A percentile compares a stretch with the other conserved stretches of the same genome.
phyloP scores from a whole-genome alignment of 257 asterid species.

The Craterostigma plantagineum region DNA sequence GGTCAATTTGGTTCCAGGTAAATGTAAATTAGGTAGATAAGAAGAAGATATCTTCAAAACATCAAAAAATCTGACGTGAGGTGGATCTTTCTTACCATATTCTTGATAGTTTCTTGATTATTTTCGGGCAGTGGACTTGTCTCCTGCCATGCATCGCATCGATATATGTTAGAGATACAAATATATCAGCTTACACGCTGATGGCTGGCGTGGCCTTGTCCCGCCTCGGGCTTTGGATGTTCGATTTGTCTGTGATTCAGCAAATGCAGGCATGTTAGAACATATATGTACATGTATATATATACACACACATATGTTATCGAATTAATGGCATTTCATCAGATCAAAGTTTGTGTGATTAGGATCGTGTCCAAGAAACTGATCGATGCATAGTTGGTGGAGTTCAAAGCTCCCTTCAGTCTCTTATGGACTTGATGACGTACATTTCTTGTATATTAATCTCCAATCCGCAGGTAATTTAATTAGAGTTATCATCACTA shows the following conservation, averaged over 20 bases:
- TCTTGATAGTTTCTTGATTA: too few relatives aligned
- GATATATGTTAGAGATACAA: slow-evolving; percentile 23
- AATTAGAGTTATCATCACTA: not conserved
- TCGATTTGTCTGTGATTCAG: slow-evolving; percentile 74
- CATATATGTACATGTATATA: not conserved
- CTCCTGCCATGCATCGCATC: slow-evolving; percentile 60
- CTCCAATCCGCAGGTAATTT: slow-evolving; percentile 64
- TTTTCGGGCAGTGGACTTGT: slow-evolving; percentile 57
- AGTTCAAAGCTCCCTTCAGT: slow-evolving; percentile 81
- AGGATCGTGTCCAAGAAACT: slow-evolving; percentile 58
- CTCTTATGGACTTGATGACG: slow-evolving; percentile 65
- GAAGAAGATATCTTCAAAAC: too few relatives aligned
- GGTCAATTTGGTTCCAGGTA: slow-evolving; percentile 98
- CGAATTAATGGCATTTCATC: too few relatives aligned
- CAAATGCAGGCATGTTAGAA: slow-evolving; percentile 63
- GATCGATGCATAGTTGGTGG: slow-evolving; percentile 82
- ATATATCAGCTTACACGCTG: slow-evolving; percentile 37
- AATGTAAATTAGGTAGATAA: too few relatives aligned
- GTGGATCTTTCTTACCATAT: too few relatives aligned
- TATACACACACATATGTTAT: too few relatives aligned
- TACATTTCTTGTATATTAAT: slow-evolving; percentile 55
- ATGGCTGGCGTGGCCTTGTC: slow-evolving; percentile 81
- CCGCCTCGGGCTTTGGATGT: slow-evolving; percentile 94
- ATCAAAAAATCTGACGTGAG: too few relatives aligned
- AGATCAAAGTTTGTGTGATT: too few relatives aligned